phyloP scores from a whole-genome alignment of 2,329 filamentous ascomycete species.

The Epichloe glyceriae region DNA sequence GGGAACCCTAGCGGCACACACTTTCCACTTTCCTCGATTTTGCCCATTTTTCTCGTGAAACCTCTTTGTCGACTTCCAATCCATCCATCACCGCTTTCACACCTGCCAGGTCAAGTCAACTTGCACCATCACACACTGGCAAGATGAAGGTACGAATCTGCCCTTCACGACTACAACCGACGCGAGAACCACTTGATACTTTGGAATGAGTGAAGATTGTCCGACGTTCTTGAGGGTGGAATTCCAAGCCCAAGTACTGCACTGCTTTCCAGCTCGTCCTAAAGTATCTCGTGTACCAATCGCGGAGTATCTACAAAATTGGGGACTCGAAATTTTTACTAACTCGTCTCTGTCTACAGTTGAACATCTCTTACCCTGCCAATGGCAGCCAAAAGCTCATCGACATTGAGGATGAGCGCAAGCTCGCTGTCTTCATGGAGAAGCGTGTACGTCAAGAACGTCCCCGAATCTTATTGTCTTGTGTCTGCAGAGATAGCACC shows the following conservation, averaged over 20 bases:
- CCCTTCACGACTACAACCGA: not conserved
- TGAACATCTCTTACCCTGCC: constrained; percentile 77
- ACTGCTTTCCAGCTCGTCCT: not conserved
- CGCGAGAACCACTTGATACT: not conserved
- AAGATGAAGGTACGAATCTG: constrained; percentile 32
- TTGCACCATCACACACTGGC: constrained; percentile 33
- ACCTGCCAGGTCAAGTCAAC: constrained; percentile 29
- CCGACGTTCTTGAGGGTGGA: not conserved
- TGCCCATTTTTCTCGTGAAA: constrained; percentile 21
- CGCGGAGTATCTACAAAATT: not conserved
- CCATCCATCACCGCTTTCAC: constrained; percentile 23
- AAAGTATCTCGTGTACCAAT: not conserved
- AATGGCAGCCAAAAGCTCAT: constrained; percentile 99
- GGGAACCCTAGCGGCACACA: constrained; percentile 30
- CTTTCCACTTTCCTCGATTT: constrained; percentile 28
- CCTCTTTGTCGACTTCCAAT: not conserved
- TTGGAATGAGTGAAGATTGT: not conserved
- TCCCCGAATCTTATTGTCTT: not conserved
- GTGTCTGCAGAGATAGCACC: not conserved
- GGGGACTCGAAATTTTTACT: constrained; percentile 12
- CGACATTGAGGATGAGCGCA: constrained; percentile 98
- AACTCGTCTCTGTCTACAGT: constrained; percentile 25
- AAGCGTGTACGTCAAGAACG: constrained; percentile 59
- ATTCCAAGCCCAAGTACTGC: not conserved
- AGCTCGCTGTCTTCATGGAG: constrained; percentile 98